These are phyloP conservation scores for Pichia paraexigua DNA, from an alignment of 805 yeast species.

Conservation along the genomic window DNA sequence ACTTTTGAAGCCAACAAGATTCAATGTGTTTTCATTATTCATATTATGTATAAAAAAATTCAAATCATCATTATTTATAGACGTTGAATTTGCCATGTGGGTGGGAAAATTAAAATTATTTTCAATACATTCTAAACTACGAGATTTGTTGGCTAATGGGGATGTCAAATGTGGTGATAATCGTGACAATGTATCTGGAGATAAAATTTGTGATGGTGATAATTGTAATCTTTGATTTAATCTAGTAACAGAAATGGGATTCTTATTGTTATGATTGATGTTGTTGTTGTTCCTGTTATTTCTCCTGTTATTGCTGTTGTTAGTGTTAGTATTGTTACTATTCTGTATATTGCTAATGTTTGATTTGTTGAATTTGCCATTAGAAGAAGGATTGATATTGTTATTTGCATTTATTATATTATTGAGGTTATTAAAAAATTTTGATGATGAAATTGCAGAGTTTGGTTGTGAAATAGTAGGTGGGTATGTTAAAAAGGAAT, in stretches of 20 bases:
- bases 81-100: not conserved
- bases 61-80: not conserved
- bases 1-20: not conserved
- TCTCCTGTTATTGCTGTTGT: not conserved
- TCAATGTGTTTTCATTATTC: not conserved
- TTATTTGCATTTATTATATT: not conserved
- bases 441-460: not conserved
- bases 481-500: conserved; percentile 5
- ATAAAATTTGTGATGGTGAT: not conserved
- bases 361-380: not conserved
- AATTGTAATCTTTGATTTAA: not conserved
- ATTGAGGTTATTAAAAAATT: not conserved
- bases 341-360: not conserved
- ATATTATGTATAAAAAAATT: not conserved
- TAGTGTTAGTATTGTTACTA: not conserved
- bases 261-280: no score
- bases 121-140: not conserved
- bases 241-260: not conserved
- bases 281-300: not conserved
- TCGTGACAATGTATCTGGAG: not conserved
- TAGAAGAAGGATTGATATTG: not conserved
- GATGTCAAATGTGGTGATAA: not conserved
- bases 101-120: not conserved
- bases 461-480: conserved; percentile 3
- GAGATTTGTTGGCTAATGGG: not conserved